Base-by-base conservation (phyloP, 2,329 filamentous ascomycete species). In the Hypocrella siamensis region DNA sequence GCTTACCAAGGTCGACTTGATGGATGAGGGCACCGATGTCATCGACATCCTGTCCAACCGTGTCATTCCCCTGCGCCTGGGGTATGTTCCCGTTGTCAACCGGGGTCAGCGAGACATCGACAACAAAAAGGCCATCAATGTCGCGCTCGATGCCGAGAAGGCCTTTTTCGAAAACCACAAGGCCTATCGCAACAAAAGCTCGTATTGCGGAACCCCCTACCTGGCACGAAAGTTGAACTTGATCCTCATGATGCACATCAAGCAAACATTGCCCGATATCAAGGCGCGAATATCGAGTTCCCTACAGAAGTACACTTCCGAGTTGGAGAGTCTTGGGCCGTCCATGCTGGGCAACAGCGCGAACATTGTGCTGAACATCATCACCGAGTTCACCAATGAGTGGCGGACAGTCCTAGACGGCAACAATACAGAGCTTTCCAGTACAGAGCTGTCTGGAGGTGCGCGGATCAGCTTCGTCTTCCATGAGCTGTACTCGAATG, bases 161-260 rank as follows among this genome's bases (percentile, higher is more conserved):
- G 79, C 81, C 53, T 98, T 93, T 57, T 98, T 98, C 54, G 90
- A 98, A 48, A 88, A 88, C 57, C 90, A 98, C 70, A 93, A 92
- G 63, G 88, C 90, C 21, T 98, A 98, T 60, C 74, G 86, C 38
- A 98, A 96, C 62, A 98, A 98, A 75, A 86, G 84, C 52, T 82
- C 86, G 5, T 98, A 98, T 67, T 98, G 90, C 57, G 90, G 90
- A 55, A 98, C 90, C 3, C 90, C 90, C 4, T 98, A 98, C 52
- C 67, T 98, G 37, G 90, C 90, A 4, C 77, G 88, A 44, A 98
- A 98, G 61, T 73, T 98, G 38, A 98, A 98, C 60, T 67, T 98
- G 48, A 96, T 98, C 51, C 70, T 98, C 45, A 96, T 98, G 88
- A 98, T 98, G 90, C 90, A 98, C 65, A 98, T 98, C 66, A 98